These are phyloP conservation scores for Eucalyptus albens DNA, from an alignment of 345 rosid genomes.

Conservation along the genomic window DNA sequence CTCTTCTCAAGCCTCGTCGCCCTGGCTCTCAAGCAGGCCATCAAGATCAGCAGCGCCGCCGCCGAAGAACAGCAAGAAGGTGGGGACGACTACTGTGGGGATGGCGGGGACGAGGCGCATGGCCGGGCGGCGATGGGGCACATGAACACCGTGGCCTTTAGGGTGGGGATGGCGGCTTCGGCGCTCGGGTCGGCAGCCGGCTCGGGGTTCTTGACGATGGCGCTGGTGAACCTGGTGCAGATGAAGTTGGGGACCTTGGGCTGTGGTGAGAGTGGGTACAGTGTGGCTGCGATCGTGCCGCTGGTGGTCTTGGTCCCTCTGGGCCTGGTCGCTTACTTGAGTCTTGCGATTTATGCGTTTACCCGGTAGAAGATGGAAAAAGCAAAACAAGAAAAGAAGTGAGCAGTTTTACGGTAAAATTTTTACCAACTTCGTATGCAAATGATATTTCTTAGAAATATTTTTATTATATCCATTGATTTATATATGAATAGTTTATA, in stretches of 20 bases:
- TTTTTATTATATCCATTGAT: not conserved
- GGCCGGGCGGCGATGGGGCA: constrained; percentile 14
- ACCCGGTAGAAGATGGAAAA: constrained; percentile 4
- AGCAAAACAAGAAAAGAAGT: not conserved
- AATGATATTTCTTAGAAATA: not conserved
- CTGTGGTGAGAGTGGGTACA: constrained; percentile 29
- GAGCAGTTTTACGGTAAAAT: not conserved
- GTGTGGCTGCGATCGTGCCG: constrained; percentile 55
- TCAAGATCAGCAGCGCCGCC: constrained; percentile 1
- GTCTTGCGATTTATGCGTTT: constrained; percentile 52
- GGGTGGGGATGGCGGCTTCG: constrained; percentile 46
- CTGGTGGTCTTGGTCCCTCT: constrained; percentile 59
- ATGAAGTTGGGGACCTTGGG: constrained; percentile 65
- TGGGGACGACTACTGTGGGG: too few relatives aligned
- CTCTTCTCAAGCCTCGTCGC: constrained; percentile 86
- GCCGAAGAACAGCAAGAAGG: not conserved
- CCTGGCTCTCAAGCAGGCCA: constrained; percentile 55
- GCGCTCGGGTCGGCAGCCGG: constrained; percentile 64
- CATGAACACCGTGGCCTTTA: constrained; percentile 30
- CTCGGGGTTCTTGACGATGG: constrained; percentile 72
- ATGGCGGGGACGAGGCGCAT: not conserved
- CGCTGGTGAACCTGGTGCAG: constrained; percentile 63
- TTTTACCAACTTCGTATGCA: not conserved
- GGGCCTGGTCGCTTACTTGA: constrained; percentile 41
- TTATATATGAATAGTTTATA: not conserved